A percentile compares a stretch with the other conserved stretches of the same genome.
Conservation (phyloP, 2,329 filamentous ascomycete species). For the Xylaria arbuscula region DNA sequence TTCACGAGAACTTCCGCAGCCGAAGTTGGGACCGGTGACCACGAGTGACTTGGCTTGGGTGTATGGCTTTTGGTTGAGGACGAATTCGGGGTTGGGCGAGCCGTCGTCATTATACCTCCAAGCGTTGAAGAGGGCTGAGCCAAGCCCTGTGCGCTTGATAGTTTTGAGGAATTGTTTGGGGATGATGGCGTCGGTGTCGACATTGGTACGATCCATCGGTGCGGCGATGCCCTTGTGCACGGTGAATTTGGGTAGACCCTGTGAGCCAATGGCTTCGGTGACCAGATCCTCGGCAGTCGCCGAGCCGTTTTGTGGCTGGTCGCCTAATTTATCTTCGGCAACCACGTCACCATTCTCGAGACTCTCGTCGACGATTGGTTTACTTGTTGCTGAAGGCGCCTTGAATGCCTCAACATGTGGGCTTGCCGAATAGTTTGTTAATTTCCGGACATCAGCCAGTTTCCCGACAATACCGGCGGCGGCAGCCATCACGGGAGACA, state of each 20-base stretch:
- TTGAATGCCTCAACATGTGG: slow-evolving; percentile 69
- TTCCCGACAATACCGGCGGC: slow-evolving; percentile 90
- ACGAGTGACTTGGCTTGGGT: slow-evolving; percentile 88
- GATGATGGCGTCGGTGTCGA: slow-evolving; percentile 99
- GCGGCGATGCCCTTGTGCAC: slow-evolving; percentile 88
- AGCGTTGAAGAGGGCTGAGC: slow-evolving; percentile 85
- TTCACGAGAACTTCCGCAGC: slow-evolving; percentile 91
- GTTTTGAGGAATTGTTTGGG: slow-evolving; percentile 99
- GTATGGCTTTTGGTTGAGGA: slow-evolving; percentile 92
- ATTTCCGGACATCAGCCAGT: slow-evolving; percentile 88
- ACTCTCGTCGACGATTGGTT: slow-evolving; percentile 65
- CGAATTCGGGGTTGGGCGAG: slow-evolving; percentile 80
- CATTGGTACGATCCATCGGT: slow-evolving; percentile 86
- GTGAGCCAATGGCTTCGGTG: slow-evolving; percentile 59
- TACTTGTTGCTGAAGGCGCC: slow-evolving; percentile 49
- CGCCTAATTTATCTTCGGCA: slow-evolving; percentile 64
- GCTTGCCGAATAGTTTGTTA: slow-evolving; percentile 70
- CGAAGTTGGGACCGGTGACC: slow-evolving; percentile 92
- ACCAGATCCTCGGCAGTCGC: slow-evolving; percentile 72
- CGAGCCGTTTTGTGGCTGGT: slow-evolving; percentile 71
- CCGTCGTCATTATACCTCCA: slow-evolving; percentile 82
- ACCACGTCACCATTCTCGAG: slow-evolving; percentile 60
- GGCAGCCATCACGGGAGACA: slow-evolving; percentile 97
- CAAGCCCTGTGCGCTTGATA: slow-evolving; percentile 96
- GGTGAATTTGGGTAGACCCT: slow-evolving; percentile 85